Conservation (phyloP, 2,329 filamentous ascomycete species). For the Diplodia intermedia region DNA sequence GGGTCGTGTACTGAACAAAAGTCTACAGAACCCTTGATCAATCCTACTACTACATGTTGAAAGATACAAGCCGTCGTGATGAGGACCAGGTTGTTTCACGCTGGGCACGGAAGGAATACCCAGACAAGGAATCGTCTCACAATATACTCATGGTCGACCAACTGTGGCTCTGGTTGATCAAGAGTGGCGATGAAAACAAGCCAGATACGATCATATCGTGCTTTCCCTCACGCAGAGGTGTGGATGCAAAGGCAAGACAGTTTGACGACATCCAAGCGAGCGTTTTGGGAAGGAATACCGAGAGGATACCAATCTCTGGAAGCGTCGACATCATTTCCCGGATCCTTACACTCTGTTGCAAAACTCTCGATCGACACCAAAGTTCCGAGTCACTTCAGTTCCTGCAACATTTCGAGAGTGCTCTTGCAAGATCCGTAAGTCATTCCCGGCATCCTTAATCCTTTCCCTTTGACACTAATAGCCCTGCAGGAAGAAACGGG, state of each 20-base stretch:
- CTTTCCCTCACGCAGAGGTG: conserved; percentile 19
- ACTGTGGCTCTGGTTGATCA: conserved; percentile 69
- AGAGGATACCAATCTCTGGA: conserved; percentile 3
- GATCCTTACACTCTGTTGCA: conserved; percentile 51
- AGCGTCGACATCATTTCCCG: conserved; percentile 33
- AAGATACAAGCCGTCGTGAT: conserved; percentile 26
- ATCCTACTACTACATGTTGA: conserved; percentile 28
- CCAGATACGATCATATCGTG: conserved; percentile 13
- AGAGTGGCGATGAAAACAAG: conserved; percentile 36
- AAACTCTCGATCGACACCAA: conserved; percentile 66
- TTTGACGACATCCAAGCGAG: conserved; percentile 31
- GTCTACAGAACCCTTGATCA: conserved; percentile 25
- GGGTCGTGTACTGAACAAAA: too few species aligned
- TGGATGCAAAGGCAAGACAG: not conserved
- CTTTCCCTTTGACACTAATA: not conserved
- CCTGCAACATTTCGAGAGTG: conserved; percentile 71
- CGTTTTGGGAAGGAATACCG: not conserved
- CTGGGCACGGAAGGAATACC: too few species aligned
- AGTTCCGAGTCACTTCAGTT: conserved; percentile 45
- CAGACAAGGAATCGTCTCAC: conserved; percentile 48
- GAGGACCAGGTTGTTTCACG: conserved; percentile 26
- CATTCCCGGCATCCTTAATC: too few species aligned
- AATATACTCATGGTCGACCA: conserved; percentile 75
- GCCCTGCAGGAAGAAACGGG: not conserved
- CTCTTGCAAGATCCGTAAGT: conserved; percentile 50